Evolutionary conservation across 78 protist genomes (phyloP), one percentile per base, ranked within the genome.

Genomic region (Chrysochromulina tobinii): DNA sequence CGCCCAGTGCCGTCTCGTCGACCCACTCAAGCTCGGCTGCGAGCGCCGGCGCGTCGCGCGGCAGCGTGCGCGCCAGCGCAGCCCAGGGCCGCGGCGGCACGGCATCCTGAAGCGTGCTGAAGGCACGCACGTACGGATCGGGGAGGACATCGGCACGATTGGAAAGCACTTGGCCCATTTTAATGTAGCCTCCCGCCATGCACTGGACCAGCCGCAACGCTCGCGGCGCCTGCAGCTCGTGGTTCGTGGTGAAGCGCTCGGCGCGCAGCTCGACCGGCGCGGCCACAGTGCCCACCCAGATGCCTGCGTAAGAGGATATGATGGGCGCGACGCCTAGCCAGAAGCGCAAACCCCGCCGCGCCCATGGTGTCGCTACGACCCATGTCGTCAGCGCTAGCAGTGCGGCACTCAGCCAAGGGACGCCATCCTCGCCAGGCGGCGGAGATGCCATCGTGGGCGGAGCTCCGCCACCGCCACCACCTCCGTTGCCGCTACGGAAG

Each of bases 91-190:
- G 66, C 38, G 93, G 61, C 87, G 88, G 79, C 25, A 83, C 93
- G 17, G 59, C 55, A 27, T 90, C 89, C 73, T 86, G 83, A 21
- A 89, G 59, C 5, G 38, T 89, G 15, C 11, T 0, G 54, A 69
- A 5, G 89, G 38, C 21, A 2, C 77, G 12, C 48, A 86, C 50
- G 85, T 73, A 92, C 85, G 88, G 75, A 38, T 1, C 58, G 5
- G 94, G 94, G 61, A 92, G 48, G 18, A 92, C 1, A 59, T 92
- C 94, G 25, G 5, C 91, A n/a, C 94, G 89, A 11, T 91, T 77
- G 14, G 91, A 25, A 58, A 6, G 5, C 15, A 88, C 55, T n/a
- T 92, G 92, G 27, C 86, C 87, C 51, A 85, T 18, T 18, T 92
- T 92, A 77, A 92, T 11, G 89, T 92, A 92, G 61, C 89, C 89